Evolutionary conservation across 2,329 filamentous ascomycete species (phyloP).

Genomic region (Exophiala spinifera): DNA sequence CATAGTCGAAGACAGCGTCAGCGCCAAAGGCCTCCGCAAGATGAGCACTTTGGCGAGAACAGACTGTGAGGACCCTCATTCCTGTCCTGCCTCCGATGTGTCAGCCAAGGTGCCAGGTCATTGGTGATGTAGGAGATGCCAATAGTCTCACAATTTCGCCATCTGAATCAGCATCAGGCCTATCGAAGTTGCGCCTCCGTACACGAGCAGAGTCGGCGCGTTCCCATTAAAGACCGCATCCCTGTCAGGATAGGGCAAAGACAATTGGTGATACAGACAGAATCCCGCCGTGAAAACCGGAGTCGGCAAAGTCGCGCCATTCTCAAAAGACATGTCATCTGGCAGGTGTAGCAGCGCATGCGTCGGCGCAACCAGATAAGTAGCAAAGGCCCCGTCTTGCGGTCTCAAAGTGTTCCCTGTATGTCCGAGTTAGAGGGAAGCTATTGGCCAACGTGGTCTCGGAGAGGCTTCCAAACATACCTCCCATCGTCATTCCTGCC

Average conservation of each 20-base stretch:
- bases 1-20: too few relatives aligned
- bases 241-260: constrained; percentile 26
- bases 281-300: constrained; percentile 30
- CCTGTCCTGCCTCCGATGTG: too few relatives aligned
- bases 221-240: constrained; percentile 29
- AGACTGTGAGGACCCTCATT: too few relatives aligned
- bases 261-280: constrained; percentile 26
- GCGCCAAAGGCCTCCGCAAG: too few relatives aligned
- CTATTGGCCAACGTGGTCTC: too few relatives aligned
- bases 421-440: too few relatives aligned
- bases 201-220: constrained; percentile 46
- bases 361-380: constrained; percentile 35
- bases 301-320: constrained; percentile 33
- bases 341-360: constrained; percentile 35
- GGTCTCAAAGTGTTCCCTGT: too few relatives aligned
- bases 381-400: constrained; percentile 37
- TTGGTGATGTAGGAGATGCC: too few relatives aligned
- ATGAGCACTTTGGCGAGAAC: too few relatives aligned
- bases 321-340: constrained; percentile 32
- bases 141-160: constrained; percentile 37
- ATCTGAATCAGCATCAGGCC: constrained; percentile 45
- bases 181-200: constrained; percentile 45
- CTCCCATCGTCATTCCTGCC: constrained; percentile 38
- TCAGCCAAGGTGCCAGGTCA: too few relatives aligned
- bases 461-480: constrained; percentile 30